Percentiles rank a stretch among this genome's conserved stretches.
phyloP scores from a whole-genome alignment of 345 rosid genomes.

The Salix purpurea region DNA sequence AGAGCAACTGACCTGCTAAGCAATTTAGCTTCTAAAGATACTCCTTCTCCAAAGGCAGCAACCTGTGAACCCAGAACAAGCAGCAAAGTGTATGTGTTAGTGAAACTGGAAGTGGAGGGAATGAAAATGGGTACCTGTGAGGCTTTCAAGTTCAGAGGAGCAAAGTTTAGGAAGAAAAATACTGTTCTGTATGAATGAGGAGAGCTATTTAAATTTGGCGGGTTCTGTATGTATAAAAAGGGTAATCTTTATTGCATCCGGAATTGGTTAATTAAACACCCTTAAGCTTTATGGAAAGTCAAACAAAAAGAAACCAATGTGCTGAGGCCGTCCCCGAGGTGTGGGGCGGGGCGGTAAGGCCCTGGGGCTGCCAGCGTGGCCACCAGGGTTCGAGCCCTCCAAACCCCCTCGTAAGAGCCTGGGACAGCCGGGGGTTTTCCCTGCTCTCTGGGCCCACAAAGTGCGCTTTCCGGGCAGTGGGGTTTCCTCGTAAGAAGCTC shows the following conservation, averaged over 20 bases:
- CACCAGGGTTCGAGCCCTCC: too few species aligned
- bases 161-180: neutral
- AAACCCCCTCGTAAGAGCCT: too few species aligned
- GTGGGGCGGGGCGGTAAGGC: too few species aligned
- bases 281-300: neutral
- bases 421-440: too few species aligned
- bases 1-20: conserved; percentile 22
- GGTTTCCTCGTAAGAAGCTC: too few species aligned
- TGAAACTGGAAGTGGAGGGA: neutral
- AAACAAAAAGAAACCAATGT: neutral
- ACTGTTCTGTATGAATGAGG: neutral
- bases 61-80: conserved; percentile 25
- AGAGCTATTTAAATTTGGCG: neutral
- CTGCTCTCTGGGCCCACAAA: too few species aligned
- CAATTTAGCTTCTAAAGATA: conserved; percentile 33
- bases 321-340: too few species aligned
- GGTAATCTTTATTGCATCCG: neutral
- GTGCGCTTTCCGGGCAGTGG: too few species aligned
- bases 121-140: neutral
- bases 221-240: neutral
- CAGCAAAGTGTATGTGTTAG: neutral
- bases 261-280: too few species aligned
- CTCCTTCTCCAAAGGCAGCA: conserved; percentile 34
- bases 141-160: neutral
- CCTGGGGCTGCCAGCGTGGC: too few species aligned